Evolutionary conservation across 164 flowering plant genomes (phyloP), one percentile per base, ranked within the genome.

Genomic region (Vitis riparia): DNA sequence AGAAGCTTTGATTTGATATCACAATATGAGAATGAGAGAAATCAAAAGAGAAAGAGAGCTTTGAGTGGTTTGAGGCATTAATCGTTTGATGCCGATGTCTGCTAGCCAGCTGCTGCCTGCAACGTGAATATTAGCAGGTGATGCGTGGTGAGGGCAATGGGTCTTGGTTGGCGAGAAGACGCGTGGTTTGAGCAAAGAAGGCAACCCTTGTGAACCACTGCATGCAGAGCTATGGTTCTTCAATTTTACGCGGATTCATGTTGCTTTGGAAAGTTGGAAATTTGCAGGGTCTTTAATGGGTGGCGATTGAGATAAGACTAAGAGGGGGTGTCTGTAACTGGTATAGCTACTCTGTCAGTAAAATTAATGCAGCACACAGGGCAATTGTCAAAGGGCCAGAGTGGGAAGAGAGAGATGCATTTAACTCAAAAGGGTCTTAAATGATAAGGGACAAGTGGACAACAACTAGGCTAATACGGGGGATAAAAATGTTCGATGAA

Each of bases 161-260:
- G 64, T 16, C 10, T 67, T 67, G 69, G 51, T 48, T 47, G 44
- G 53, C 19, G 64, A 59, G 51, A 48, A 71, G 74, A 64, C 62
- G 63, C 63, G 65, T 69, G 66, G 72, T 62, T 32, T 50, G 56
- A 60, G 51, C 29, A 30, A 37, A 37, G n/a, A 30, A 55, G 19
- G 17, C 49, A 37, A 23, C 13, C 37, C 17, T 0, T 29, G 23
- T 30, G 72, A 62, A n/a, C 13, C 27, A 9, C 16, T 71, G 73
- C 61, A 71, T 52, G 68, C 44, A 48, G 51, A 37, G 27, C 16
- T 52, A 44, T 71, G 68, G 58, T 71, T 65, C 59, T 59, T 27
- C 66, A 61, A 59, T 16, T 48, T 44, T 19, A 59, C 55, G 63
- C 9, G 51, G 65, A 50, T 58, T 17, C 27, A 52, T 51, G 37